These are phyloP conservation scores for Helotiales sp. DNA, from an alignment of 2,329 filamentous ascomycete species.

Conservation along the genomic window DNA sequence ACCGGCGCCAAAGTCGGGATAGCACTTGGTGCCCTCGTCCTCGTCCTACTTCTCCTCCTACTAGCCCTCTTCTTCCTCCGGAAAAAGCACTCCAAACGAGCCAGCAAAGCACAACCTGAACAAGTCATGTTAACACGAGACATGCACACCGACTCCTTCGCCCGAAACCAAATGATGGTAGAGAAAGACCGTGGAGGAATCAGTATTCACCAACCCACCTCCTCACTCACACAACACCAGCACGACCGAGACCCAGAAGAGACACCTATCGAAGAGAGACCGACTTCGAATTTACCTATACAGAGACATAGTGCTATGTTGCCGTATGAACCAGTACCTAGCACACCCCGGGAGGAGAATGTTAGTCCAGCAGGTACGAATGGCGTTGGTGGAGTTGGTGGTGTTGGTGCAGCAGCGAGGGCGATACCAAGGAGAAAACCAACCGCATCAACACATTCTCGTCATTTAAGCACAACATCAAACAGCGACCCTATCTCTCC, in stretches of 20 bases:
- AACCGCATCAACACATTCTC: no score
- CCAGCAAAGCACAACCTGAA: slow-evolving; percentile 10
- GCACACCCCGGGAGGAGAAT: no score
- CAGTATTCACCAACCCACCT: slow-evolving; percentile 6
- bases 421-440: slow-evolving; percentile 21
- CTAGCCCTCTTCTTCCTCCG: slow-evolving; percentile 24
- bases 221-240: neutral
- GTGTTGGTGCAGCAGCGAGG: neutral
- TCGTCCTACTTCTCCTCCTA: slow-evolving; percentile 21
- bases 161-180: slow-evolving; percentile 11
- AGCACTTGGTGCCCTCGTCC: slow-evolving; percentile 20
- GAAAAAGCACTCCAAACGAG: slow-evolving; percentile 16
- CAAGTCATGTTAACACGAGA: slow-evolving; percentile 23
- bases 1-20: slow-evolving; percentile 26
- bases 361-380: no score
- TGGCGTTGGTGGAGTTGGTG: slow-evolving; percentile 5
- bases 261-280: neutral
- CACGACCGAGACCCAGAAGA: neutral
- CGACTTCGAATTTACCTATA: slow-evolving; percentile 5
- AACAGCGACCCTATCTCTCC: neutral
- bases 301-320: slow-evolving; percentile 18
- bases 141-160: slow-evolving; percentile 23
- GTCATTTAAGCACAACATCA: no score
- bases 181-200: slow-evolving; percentile 26
- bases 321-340: slow-evolving; percentile 17